Evolutionary conservation across 352 stramenopile species (phyloP).

Genomic region (Halophytophthora batemanensis): DNA sequence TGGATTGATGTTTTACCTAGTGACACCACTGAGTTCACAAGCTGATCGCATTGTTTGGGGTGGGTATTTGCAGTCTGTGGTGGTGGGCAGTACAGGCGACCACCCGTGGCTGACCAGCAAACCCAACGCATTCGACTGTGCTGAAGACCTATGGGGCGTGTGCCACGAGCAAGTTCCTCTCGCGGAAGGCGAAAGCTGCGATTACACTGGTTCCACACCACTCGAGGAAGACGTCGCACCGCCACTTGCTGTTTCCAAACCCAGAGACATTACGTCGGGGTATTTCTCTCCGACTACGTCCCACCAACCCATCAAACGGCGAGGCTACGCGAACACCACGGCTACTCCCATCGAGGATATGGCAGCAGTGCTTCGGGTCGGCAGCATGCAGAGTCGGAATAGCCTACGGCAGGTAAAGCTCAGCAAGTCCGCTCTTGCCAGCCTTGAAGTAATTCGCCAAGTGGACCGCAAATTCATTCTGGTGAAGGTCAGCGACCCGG

Average conservation of each 20-base stretch:
- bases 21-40: background rate
- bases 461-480: conserved; percentile 92
- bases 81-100: background rate
- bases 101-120: conserved; percentile 34
- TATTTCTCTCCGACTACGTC: conserved; percentile 12
- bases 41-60: background rate
- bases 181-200: background rate
- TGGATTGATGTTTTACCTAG: background rate
- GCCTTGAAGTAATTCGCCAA: conserved; percentile 79
- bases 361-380: conserved; percentile 22
- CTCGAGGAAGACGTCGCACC: background rate
- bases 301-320: conserved; percentile 6
- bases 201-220: background rate
- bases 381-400: conserved; percentile 27
- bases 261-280: conserved; percentile 6
- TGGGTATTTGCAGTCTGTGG: background rate
- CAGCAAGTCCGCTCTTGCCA: conserved; percentile 58
- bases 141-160: conserved; percentile 16
- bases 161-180: conserved; percentile 2
- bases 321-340: conserved; percentile 1
- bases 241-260: background rate
- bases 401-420: conserved; percentile 45
- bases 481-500: conserved; percentile 30
- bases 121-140: conserved; percentile 23
- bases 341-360: conserved; percentile 8